These are phyloP conservation scores for Cyberlindnera subsufficiens DNA, from an alignment of 805 yeast species.

Conservation along the genomic window DNA sequence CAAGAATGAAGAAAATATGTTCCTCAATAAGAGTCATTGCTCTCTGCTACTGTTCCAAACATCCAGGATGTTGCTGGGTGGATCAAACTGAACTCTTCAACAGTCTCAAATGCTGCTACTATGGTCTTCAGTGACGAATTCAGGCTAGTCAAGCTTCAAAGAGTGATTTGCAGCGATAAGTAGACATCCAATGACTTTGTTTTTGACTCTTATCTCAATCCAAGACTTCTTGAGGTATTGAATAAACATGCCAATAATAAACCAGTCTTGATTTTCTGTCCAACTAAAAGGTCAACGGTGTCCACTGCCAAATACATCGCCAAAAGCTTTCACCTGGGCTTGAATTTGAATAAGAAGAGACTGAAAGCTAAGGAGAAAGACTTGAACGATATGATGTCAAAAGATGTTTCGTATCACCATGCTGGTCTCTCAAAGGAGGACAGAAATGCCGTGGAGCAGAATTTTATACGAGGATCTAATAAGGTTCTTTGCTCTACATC, in stretches of 20 bases:
- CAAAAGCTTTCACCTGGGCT: slow-evolving; percentile 12
- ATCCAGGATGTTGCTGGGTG: slow-evolving; percentile 41
- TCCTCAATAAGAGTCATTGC: slow-evolving; percentile 36
- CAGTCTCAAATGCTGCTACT: slow-evolving; percentile 26
- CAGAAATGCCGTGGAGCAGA: slow-evolving; percentile 38
- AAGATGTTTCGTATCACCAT: slow-evolving; percentile 51
- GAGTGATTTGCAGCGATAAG: slow-evolving; percentile 38
- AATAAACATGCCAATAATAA: slow-evolving; percentile 31
- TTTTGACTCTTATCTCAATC: slow-evolving; percentile 38
- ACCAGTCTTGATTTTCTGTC: slow-evolving; percentile 46
- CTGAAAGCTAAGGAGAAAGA: slow-evolving; percentile 23
- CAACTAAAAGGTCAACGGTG: slow-evolving; percentile 44
- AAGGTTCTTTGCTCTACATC: slow-evolving; percentile 50
- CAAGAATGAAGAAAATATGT: slow-evolving; percentile 40
- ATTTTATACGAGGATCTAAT: slow-evolving; percentile 36
- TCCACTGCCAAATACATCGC: slow-evolving; percentile 39
- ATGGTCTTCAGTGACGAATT: slow-evolving; percentile 41
- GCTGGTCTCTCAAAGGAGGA: slow-evolving; percentile 50
- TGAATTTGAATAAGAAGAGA: not conserved
- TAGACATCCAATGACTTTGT: slow-evolving; percentile 39
- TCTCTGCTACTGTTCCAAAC: slow-evolving; percentile 50
- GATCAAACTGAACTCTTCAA: slow-evolving; percentile 27
- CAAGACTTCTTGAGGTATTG: slow-evolving; percentile 35
- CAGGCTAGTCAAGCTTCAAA: slow-evolving; percentile 38
- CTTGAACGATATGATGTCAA: slow-evolving; percentile 16